phyloP scores from a whole-genome alignment of 352 stramenopile species.

The Peronosclerospora sorghi region DNA sequence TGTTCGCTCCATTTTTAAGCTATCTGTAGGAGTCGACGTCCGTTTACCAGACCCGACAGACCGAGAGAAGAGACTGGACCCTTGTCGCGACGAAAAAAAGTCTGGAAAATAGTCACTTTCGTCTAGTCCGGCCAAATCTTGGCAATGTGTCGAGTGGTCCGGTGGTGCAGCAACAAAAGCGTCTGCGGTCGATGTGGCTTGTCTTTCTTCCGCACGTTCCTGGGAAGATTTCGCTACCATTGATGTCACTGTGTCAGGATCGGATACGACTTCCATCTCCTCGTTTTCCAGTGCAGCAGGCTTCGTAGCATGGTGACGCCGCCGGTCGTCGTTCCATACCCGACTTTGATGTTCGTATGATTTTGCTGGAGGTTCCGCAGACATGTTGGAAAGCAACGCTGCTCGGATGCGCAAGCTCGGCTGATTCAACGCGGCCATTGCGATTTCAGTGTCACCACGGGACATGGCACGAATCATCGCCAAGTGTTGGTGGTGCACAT shows the following conservation, averaged over 20 bases:
- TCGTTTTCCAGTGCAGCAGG: conserved; percentile 21
- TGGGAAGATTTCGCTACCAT: background rate
- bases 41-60: conserved; percentile 6
- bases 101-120: conserved; percentile 45
- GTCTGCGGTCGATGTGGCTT: background rate
- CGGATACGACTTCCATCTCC: conserved; percentile 31
- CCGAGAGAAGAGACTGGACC: conserved; percentile 19
- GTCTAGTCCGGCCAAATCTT: conserved; percentile 13
- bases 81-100: conserved; percentile 55
- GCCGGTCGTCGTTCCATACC: conserved; percentile 20
- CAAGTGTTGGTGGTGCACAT: too few relatives aligned
- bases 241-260: conserved; percentile 5
- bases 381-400: conserved; percentile 60
- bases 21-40: conserved; percentile 12
- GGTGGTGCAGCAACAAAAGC: conserved; percentile 11
- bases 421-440: too few relatives aligned
- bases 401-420: conserved; percentile 52
- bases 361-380: conserved; percentile 32
- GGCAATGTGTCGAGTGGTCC: conserved; percentile 16
- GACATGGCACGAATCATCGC: too few relatives aligned
- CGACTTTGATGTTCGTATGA: conserved; percentile 26
- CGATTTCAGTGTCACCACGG: too few relatives aligned
- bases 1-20: conserved; percentile 9
- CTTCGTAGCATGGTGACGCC: conserved; percentile 8
- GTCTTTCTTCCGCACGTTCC: conserved; percentile 3